Evolutionary conservation across 495 filamentous ascomycete genomes (phyloP), one percentile per base, ranked within the genome.

Genomic region (Xylaria intraflava): DNA sequence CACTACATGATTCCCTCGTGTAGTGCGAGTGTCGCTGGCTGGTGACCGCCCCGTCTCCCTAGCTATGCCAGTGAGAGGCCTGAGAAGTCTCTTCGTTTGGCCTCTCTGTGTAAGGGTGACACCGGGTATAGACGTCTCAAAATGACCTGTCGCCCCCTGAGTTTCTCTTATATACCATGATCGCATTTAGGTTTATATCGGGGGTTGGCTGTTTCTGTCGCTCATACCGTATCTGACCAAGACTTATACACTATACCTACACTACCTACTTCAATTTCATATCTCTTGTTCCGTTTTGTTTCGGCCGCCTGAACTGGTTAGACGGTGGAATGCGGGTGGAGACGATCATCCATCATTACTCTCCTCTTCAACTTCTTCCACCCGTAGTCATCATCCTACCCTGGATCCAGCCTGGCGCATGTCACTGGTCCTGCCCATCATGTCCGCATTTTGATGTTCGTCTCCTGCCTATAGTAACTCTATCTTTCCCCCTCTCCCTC

Each of bases 251-350:
- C 4, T 35, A 35, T 35, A 35, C 31, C 31, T 35, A 17, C 12
- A 35, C 31, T n/a, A 35, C 7, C 12, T 35, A n/a, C 2, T 39
- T 41, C 33, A 40, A 1, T n/a, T 33, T 29, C 51, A 29, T n/a
- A 31, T 46, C 44, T 54, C 43, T 35, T 35, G 24, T 40, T 22
- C 30, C 19, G 3, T 40, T 33, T 48, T 43, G 31, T 35, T 35
- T 35, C 31, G 31, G 51, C 44, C 44, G 43, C 51, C 46, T 39
- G 53, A 49, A 49, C 33, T 56, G 33, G 46, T 39, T 50, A 56
- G 53, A 51, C 44, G 53, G 60, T 59, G 58, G 53, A 53, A 65
- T 63, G 57, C 49, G 52, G 58, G 60, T 63, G 63, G 63, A 58
- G 61, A 64, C 44, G n/a, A 22, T 22, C 52, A 36, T 55, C 36